phyloP scores from a whole-genome alignment of 305 asterid genomes.

The Ajuga reptans region DNA sequence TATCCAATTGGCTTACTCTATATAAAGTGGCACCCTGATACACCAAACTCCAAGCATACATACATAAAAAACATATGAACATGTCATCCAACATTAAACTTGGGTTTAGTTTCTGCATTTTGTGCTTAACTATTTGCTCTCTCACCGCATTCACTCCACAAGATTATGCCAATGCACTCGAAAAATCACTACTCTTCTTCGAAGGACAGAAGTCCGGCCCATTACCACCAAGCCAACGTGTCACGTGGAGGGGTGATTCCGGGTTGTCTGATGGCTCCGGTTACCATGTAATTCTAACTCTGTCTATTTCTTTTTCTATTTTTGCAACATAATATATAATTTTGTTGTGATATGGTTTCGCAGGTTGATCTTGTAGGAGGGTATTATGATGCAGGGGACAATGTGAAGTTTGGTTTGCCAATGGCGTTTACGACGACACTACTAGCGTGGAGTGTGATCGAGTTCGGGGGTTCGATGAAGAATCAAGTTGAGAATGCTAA shows the following conservation, averaged over 20 bases:
- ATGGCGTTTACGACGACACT: conserved; percentile 86
- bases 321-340: background rate
- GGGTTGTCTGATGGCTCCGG: conserved; percentile 62
- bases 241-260: conserved; percentile 58
- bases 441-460: conserved; percentile 75
- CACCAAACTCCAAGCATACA: background rate
- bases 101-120: conserved; percentile 10
- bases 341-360: background rate
- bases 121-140: conserved; percentile 14
- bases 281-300: conserved; percentile 37
- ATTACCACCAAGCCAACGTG: conserved; percentile 45
- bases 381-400: conserved; percentile 87
- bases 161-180: conserved; percentile 53
- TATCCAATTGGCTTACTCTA: conserved; percentile 31
- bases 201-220: conserved; percentile 80
- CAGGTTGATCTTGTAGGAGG: conserved; percentile 83
- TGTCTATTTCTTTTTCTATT: background rate
- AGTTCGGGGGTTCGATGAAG: conserved; percentile 53
- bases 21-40: conserved; percentile 20
- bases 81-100: conserved; percentile 7
- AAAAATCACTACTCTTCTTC: conserved; percentile 60
- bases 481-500: conserved; percentile 40
- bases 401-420: conserved; percentile 72
- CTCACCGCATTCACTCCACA: conserved; percentile 45
- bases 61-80: background rate